Evolutionary conservation across 2,329 filamentous ascomycete genomes (phyloP).

Genomic region (Venturia oleaginea): DNA sequence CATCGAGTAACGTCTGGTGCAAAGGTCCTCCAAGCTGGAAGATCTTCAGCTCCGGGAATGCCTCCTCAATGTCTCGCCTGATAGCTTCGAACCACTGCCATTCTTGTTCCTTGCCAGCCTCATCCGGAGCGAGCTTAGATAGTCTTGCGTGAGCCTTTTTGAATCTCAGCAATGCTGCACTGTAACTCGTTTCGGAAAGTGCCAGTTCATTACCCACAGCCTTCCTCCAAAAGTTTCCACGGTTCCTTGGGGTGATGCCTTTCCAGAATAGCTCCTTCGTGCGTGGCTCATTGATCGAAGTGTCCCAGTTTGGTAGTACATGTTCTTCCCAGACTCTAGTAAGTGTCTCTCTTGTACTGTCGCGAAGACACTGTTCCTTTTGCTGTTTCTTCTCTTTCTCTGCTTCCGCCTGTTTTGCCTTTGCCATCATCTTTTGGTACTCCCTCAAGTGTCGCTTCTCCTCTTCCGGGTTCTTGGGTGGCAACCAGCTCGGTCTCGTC

Average conservation of each 20-base stretch:
- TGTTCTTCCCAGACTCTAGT: constrained; percentile 64
- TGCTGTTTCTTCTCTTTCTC: constrained; percentile 40
- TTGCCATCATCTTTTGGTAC: constrained; percentile 73
- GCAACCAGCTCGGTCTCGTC: constrained; percentile 71
- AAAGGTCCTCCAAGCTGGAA: constrained; percentile 62
- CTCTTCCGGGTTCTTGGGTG: constrained; percentile 80
- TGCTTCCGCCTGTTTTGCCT: constrained; percentile 47
- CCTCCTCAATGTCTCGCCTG: constrained; percentile 53
- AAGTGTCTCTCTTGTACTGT: constrained; percentile 41
- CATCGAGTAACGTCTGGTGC: constrained; percentile 58
- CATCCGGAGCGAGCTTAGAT: constrained; percentile 34
- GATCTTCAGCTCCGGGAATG: constrained; percentile 64
- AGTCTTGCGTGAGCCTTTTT: constrained; percentile 51
- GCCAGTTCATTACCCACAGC: constrained; percentile 68
- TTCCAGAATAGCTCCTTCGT: constrained; percentile 77
- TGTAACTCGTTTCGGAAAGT: constrained; percentile 57
- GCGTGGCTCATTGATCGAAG: constrained; percentile 57
- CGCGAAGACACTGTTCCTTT: constrained; percentile 43
- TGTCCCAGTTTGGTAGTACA: constrained; percentile 66
- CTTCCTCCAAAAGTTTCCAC: constrained; percentile 59
- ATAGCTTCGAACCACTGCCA: constrained; percentile 56
- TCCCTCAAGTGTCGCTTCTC: constrained; percentile 81
- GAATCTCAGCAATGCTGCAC: constrained; percentile 60
- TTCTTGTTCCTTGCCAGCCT: constrained; percentile 41
- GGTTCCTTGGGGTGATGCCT: constrained; percentile 61